Evolutionary conservation across 768 basidiomycete genomes (phyloP), one percentile per base, ranked within the genome.

Genomic region (Pholiota molesta): DNA sequence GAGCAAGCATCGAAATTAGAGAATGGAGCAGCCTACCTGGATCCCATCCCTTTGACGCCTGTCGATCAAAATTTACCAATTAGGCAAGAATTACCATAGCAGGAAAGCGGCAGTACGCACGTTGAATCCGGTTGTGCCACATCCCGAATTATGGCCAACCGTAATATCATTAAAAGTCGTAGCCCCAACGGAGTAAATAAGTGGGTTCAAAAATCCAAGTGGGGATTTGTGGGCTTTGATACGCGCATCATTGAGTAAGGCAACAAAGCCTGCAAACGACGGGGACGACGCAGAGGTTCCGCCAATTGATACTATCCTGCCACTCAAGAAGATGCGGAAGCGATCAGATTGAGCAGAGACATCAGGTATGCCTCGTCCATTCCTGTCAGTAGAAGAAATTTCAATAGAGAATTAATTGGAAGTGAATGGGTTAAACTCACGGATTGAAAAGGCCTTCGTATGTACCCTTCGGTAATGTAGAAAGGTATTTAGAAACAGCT

Each of bases 201-300:
- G 75, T 2, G 87, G 88, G 70, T 90, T 90, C 62, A 91, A 74
- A 73, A 89, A 89, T 0, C 89, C 89, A n/a, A 90, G 73, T 26
- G 86, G 59, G 10, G 73, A 66, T 54, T 76, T 72, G 0, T 74
- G 75, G 2, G 73, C 72, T 62, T 66, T 65, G 26, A 88, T 70
- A 8, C 86, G 81, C 2, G 81, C 86, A 59, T 90, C 87, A 56
- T 90, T 90, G 55, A 91, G 73, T 63, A 91, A 79, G 3, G 88
- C 79, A 17, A 90, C 76, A 55, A 91, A 75, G 26, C 80, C 84
- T 6, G 89, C 81, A 61, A 92, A 87, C 0, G 87, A 79, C 0
- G 90, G 90, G 8, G 86, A 68, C 0, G 89, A 69, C 0, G 86
- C 86, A 14, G 88, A 90, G 1, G 91, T 92, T 35, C 91, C 91